phyloP scores from a whole-genome alignment of 305 asterid genomes.

The Fraxinus velutina region DNA sequence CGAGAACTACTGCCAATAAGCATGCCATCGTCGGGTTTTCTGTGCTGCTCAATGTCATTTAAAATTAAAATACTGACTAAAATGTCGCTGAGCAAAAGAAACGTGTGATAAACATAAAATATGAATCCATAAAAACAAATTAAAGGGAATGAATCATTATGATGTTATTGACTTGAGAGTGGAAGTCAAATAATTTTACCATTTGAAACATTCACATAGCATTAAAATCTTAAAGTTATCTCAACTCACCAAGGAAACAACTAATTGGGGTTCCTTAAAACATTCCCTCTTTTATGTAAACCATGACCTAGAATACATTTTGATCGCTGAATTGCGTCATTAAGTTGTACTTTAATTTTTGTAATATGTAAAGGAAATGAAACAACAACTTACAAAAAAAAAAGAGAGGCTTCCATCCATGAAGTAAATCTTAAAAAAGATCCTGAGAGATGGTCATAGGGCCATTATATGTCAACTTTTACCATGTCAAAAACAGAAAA shows the following conservation, averaged over 20 bases:
- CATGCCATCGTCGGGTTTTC: constrained; percentile 79
- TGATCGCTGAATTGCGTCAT: neutral
- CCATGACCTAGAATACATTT: constrained; percentile 2
- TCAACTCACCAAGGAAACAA: neutral
- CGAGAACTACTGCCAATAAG: constrained; percentile 88
- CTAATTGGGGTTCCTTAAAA: neutral
- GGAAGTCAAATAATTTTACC: constrained; percentile 5
- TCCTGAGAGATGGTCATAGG: constrained; percentile 4
- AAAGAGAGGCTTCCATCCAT: neutral
- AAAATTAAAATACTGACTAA: constrained; percentile 21
- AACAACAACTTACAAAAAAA: neutral
- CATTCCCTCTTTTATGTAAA: neutral
- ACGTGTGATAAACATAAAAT: neutral
- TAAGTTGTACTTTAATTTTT: neutral
- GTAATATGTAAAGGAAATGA: neutral
- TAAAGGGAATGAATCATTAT: constrained; percentile 10
- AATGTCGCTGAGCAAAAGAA: constrained; percentile 15
- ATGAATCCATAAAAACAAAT: constrained; percentile 1
- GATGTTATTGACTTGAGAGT: constrained; percentile 15
- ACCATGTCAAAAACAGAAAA: neutral
- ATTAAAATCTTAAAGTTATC: neutral
- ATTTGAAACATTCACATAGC: neutral
- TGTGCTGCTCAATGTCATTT: constrained; percentile 61
- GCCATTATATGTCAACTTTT: neutral
- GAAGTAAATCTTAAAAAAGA: neutral